Evolutionary conservation across 2,329 filamentous ascomycete genomes (phyloP), one percentile per base, ranked within the genome.

Genomic region (Trichophyton verrucosum): DNA sequence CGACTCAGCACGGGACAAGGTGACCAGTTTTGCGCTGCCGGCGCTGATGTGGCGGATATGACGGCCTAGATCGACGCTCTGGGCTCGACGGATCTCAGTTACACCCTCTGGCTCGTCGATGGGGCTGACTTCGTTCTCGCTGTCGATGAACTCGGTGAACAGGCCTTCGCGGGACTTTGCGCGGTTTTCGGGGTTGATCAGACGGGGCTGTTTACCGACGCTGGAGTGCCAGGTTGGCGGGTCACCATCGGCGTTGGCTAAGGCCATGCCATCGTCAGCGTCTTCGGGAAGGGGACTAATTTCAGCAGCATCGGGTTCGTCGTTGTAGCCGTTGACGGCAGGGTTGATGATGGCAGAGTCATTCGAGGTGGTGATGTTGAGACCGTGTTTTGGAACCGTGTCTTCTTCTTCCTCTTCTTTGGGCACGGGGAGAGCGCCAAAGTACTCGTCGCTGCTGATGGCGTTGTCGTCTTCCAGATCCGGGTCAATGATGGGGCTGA

Each of bases 11-110:
- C 44, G 44, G 17, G n/a, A 47, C 85, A 91, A 79, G 57, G 91
- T 85, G 57, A 94, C 75, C 58, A 92, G 74, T 72, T 84, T 87
- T 9, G 88, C 88, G 68, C 87, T 91, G 57, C 88, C 88, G 51
- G 87, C 86, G 68, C 87, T 91, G 68, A 91, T 85, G 64, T 86
- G 86, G 60, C 86, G 81, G 20, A 78, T 82, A 66, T 91, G 87
- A 67, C 79, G 82, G 61, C 82, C 82, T 57, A 87, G 77, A 63
- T 86, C 83, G 61, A 92, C 78, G 72, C 87, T 92, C 58, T 80
- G 85, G 30, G 89, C 88, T 66, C 86, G 84, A 66, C 85, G 82
- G 30, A 85, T 67, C 58, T 75, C 68, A 13, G 69, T 61, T 38
- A 38, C 9, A 4, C 11, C 33, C 8, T 70, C 64, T 22, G 66